Evolutionary conservation across 768 basidiomycete species (phyloP), one percentile per base, ranked within the genome.

Genomic region (Clavaria fumosa): DNA sequence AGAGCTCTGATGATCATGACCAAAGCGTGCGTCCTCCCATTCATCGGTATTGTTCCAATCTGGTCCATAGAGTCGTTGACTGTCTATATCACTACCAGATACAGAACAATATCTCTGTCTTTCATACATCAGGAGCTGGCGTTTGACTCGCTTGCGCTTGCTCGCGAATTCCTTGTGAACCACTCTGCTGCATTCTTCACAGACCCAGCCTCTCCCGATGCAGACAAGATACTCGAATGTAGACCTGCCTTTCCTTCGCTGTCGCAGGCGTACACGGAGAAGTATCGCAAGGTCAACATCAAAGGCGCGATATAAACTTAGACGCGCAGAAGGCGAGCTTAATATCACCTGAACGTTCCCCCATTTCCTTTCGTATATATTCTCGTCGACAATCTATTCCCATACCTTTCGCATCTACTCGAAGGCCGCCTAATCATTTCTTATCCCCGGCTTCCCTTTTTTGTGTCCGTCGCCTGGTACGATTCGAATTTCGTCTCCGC

Each of bases 291-390:
- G 55, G 75, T 95, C 42, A 75, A 73, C 50, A 86, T 97, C 58
- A 90, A 76, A 64, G 93, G 93, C 48, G 88, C 90, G 53, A 81
- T 93, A 59, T 90, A 64, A 63, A 45, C n/a, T n/a, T n/a, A n/a
- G n/a, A n/a, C n/a, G n/a, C n/a, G n/a, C n/a, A n/a, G n/a, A n/a
- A n/a, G n/a, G n/a, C n/a, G n/a, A n/a, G n/a, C n/a, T n/a, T n/a
- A n/a, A n/a, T n/a, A n/a, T n/a, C n/a, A n/a, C n/a, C n/a, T n/a
- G n/a, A n/a, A n/a, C n/a, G n/a, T n/a, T n/a, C n/a, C n/a, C n/a
- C n/a, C n/a, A n/a, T n/a, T n/a, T n/a, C n/a, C n/a, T n/a, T n/a
- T n/a, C n/a, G n/a, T n/a, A n/a, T n/a, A n/a, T n/a, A n/a, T n/a
- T n/a, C n/a, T n/a, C n/a, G n/a, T n/a, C n/a, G n/a, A n/a, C n/a